Evolutionary conservation across 2,329 filamentous ascomycete species (phyloP), one percentile per base, ranked within the genome.

Genomic region (Emydomyces testavorans): DNA sequence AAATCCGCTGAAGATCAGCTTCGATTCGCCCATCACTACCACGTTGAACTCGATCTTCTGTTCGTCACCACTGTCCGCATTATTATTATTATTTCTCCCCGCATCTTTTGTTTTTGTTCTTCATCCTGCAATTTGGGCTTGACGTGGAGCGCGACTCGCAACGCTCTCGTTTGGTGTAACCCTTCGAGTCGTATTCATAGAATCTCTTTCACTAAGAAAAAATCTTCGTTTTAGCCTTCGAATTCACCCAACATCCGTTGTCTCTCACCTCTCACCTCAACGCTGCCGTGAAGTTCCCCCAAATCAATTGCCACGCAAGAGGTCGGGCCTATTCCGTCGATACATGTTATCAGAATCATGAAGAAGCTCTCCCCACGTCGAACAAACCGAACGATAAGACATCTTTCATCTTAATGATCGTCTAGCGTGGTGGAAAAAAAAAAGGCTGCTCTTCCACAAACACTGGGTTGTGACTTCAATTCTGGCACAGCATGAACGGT

Each of bases 401-500:
- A 24, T 20, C 23, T 35, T 32, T 20, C 20, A 16, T 42, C 37
- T n/a, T 48, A 48, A 34, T 36, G 20, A 35, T 28, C 13, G 37
- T 18, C 18, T 41, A 35, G 37, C 21, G 32, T 21, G 46, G 37
- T 23, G 34, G 43, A 31, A 20, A 20, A 15, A 31, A 20, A 20
- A 15, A 28, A 13, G n/a, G 8, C 15, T 23, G n/a, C 10, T 13
- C 13, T 16, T 23, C 16, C 34, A n/a, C 6, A 31, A 15, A 31
- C 21, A 7, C 7, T 20, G 16, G 26, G 16, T 43, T 24, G 13
- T 21, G 32, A 6, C 16, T 11, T 23, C 16, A 18, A 26, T 20
- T 18, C 26, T 39, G 24, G 24, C 18, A 28, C 40, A 53, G 41
- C 26, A 67, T 66, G 65, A 63, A 66, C 50, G 62, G 57, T 16